phyloP scores from a whole-genome alignment of 495 filamentous ascomycete species.

The Tuber umbilicatum region DNA sequence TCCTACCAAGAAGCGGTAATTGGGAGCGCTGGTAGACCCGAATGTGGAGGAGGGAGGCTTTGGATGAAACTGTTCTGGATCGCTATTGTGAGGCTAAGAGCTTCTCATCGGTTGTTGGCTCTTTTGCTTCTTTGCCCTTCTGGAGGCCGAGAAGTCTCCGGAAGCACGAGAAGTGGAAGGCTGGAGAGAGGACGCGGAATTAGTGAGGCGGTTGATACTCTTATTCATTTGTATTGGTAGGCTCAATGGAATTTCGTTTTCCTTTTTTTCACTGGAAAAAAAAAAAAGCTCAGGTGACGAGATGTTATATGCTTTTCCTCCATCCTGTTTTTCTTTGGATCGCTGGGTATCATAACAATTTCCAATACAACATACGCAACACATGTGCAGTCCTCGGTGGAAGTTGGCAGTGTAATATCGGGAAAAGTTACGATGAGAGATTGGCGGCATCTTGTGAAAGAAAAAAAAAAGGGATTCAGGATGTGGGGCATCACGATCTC shows the following conservation, averaged over 20 bases:
- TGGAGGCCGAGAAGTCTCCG: background rate
- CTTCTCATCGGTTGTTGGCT: background rate
- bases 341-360: background rate
- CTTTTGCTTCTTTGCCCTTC: background rate
- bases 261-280: background rate
- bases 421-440: background rate
- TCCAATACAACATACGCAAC: background rate
- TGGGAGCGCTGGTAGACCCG: background rate
- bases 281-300: background rate
- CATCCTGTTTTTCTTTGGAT: background rate
- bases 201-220: background rate
- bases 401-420: background rate
- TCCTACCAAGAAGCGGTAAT: slow-evolving; percentile 39
- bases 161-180: background rate
- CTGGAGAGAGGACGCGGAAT: background rate
- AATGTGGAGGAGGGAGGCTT: background rate
- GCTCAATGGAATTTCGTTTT: background rate
- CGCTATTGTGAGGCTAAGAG: background rate
- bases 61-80: background rate
- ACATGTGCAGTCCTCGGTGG: background rate
- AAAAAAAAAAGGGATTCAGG: background rate
- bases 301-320: background rate
- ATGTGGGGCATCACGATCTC: slow-evolving; percentile 3
- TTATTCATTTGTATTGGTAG: background rate
- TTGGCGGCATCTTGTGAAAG: background rate